phyloP scores from a whole-genome alignment of 2,329 filamentous ascomycete genomes.

The Trichoderma oligosporum region DNA sequence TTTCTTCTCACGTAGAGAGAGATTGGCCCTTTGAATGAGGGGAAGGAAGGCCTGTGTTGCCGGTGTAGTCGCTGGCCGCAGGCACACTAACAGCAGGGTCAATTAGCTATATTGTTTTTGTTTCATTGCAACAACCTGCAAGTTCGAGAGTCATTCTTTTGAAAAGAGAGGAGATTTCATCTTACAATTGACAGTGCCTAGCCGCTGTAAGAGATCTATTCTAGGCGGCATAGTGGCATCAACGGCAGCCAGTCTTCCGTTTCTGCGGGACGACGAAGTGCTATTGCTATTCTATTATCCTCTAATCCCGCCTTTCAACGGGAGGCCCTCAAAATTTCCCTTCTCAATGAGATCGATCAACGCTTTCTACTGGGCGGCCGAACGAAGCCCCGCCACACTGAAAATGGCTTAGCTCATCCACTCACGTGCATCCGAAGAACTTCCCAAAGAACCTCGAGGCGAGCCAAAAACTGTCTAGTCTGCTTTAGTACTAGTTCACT shows the following conservation, averaged over 20 bases:
- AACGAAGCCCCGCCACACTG: conserved; percentile 1
- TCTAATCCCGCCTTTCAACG: conserved; percentile 6
- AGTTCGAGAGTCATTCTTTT: neutral
- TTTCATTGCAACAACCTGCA: neutral
- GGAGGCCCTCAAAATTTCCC: conserved; percentile 37
- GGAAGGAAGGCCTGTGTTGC: conserved; percentile 51
- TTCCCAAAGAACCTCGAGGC: neutral
- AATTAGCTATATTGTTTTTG: conserved; percentile 15
- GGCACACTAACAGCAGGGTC: conserved; percentile 48
- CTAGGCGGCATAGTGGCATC: conserved; percentile 60
- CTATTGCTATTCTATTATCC: conserved; percentile 4
- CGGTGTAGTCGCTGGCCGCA: conserved; percentile 51
- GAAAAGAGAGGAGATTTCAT: neutral
- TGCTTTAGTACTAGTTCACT: conserved; percentile 26
- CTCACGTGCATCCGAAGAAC: conserved; percentile 34
- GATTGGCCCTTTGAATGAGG: conserved; percentile 60
- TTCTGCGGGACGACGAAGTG: conserved; percentile 5
- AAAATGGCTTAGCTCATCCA: conserved; percentile 18
- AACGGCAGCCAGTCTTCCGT: neutral
- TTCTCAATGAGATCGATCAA: conserved; percentile 2
- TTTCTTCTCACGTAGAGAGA: conserved; percentile 61
- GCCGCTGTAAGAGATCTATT: conserved; percentile 57
- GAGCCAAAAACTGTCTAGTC: conserved; percentile 25
- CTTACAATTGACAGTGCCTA: conserved; percentile 60
- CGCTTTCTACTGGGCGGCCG: conserved; percentile 2